Percentiles rank a stretch among this genome's conserved stretches.
Evolutionary conservation across 176 grass and related monocot genomes (phyloP).

Genomic region (Bonia amplexicaulis): DNA sequence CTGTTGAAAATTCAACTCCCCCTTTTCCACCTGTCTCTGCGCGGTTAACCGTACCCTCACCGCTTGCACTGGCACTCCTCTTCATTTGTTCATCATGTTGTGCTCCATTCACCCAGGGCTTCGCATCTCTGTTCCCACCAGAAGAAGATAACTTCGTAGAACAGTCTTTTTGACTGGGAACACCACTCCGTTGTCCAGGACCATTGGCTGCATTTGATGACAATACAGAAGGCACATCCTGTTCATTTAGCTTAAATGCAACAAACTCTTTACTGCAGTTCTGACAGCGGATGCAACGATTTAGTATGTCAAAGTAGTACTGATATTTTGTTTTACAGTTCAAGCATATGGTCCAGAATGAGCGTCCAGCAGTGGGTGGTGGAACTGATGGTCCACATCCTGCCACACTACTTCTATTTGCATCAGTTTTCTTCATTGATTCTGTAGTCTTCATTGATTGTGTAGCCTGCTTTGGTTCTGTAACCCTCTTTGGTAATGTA

Average conservation of each 20-base stretch:
- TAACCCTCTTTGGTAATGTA: neutral
- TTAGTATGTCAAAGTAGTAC: conserved; percentile 36
- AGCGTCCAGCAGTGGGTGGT: conserved; percentile 19
- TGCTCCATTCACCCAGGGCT: neutral
- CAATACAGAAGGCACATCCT: conserved; percentile 22
- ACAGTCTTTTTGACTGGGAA: conserved; percentile 25
- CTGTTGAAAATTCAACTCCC: conserved; percentile 10
- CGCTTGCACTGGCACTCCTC: conserved; percentile 11
- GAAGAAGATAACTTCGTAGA: conserved; percentile 6
- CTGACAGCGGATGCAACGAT: conserved; percentile 44
- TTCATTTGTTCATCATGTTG: neutral
- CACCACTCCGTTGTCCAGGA: conserved; percentile 30
- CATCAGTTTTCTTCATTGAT: conserved; percentile 15
- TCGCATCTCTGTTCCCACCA: conserved; percentile 10
- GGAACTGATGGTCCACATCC: conserved; percentile 27
- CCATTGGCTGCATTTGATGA: conserved; percentile 19
- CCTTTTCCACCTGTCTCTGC: neutral
- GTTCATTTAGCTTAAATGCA: conserved; percentile 36
- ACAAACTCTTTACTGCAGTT: conserved; percentile 46
- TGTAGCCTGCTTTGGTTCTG: conserved; percentile 11
- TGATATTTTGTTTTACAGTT: conserved; percentile 55
- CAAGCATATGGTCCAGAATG: conserved; percentile 74
- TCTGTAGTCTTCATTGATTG: conserved; percentile 15
- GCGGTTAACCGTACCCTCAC: conserved; percentile 17
- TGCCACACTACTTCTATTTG: conserved; percentile 16